These are phyloP conservation scores for Ciborinia camelliae DNA, from an alignment of 2,329 filamentous ascomycete species.

Conservation along the genomic window DNA sequence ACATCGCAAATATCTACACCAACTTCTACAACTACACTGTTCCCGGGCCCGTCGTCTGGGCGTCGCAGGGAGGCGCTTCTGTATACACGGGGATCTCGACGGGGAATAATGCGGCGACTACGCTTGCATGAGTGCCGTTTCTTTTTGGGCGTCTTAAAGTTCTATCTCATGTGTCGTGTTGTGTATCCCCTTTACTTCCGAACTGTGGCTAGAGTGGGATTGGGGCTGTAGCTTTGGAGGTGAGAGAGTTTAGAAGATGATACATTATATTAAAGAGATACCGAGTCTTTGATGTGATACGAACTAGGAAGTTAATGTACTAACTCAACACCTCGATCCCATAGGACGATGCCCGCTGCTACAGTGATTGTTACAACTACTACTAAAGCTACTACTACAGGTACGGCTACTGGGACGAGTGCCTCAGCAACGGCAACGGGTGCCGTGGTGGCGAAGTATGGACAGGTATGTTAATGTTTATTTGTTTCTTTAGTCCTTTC, in stretches of 20 bases:
- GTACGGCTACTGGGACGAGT: neutral
- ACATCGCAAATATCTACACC: constrained; percentile 34
- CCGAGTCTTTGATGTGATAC: too few relatives aligned
- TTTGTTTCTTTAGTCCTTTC: too few relatives aligned
- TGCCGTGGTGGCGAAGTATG: constrained; percentile 19
- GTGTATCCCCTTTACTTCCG: too few relatives aligned
- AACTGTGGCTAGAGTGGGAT: neutral
- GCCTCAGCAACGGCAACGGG: neutral
- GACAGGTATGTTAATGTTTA: constrained; percentile 18
- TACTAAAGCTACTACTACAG: neutral
- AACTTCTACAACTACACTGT: constrained; percentile 35
- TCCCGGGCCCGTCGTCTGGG: constrained; percentile 33
- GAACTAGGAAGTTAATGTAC: too few relatives aligned
- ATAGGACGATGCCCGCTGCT: neutral
- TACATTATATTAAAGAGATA: too few relatives aligned
- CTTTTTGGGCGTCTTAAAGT: too few relatives aligned
- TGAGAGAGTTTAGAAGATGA: too few relatives aligned
- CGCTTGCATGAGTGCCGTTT: neutral
- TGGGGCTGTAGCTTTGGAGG: too few relatives aligned
- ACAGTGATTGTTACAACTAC: neutral
- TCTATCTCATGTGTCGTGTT: too few relatives aligned
- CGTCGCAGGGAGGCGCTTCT: constrained; percentile 20
- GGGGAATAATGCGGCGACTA: constrained; percentile 4
- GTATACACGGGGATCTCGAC: neutral
- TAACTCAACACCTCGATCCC: too few relatives aligned